Base-by-base conservation (phyloP, 2,329 filamentous ascomycete genomes). In the Botrytis squamosa region DNA sequence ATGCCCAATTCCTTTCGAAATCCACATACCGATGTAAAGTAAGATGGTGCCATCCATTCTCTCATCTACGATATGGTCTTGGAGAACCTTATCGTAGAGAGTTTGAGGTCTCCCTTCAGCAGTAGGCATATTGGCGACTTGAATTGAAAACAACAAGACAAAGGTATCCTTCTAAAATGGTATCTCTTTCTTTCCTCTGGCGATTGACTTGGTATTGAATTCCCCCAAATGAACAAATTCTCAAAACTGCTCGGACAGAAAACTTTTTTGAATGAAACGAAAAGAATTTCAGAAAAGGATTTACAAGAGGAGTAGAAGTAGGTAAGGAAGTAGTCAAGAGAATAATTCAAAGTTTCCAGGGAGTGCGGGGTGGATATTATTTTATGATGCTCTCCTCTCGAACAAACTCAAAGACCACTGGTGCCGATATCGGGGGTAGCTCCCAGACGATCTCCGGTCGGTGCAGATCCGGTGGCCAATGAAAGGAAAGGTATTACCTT, bases 11-110 rank as follows among this genome's bases (percentile, higher is more conserved):
- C 10, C 5, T 22, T 29, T 33, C 29, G 7, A 18, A 42, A 49
- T 38, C 20, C 25, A 83, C 89, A 78, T 86, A 94, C 94, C 94
- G 82, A 98, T 98, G 83, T 98, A 98, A 74, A 98, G 88, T 77
- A 97, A 86, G 80, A 97, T 87, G 74, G 95, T 98, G 84, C 95
- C 95, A 84, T 98, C 95, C 73, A 94, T 89, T 88, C 95, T 93
- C 89, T 97, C 93, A 81, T 98, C 93, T 81, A 99, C 95, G 80
- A 98, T 92, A 84, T 99, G 96, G 85, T 92, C 92, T 80, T 93
- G 90, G 80, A 98, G 92, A 84, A 98, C 95, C 90, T 98, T 98
- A 88, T 98, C 95, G 85, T 98, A 98, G 81, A 98, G 88, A 79
- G 95, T 97, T 62, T 74, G 72, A 46, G 72, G 68, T 64, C 72